Evolutionary conservation across 2,329 filamentous ascomycete species (phyloP).

Genomic region (Peltaster fructicola): DNA sequence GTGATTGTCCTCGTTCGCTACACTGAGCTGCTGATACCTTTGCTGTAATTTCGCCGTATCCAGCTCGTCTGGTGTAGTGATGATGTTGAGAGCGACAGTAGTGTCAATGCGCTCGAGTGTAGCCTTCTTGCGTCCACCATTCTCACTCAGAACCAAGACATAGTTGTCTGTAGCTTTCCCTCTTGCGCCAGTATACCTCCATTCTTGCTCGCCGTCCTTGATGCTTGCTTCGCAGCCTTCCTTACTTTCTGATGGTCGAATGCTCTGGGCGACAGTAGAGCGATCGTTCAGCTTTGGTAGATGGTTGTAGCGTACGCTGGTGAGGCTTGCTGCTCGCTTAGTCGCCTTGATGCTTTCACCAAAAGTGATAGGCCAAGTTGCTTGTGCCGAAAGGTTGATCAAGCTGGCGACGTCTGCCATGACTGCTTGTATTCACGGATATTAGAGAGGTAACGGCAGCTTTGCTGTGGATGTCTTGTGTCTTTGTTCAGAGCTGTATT

Average conservation of each 20-base stretch:
- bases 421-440: no score
- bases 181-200: slow-evolving; percentile 23
- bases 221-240: slow-evolving; percentile 5
- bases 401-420: no score
- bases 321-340: slow-evolving; percentile 5
- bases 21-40: slow-evolving; percentile 40
- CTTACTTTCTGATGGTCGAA: slow-evolving; percentile 1
- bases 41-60: slow-evolving; percentile 46
- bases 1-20: slow-evolving; percentile 10
- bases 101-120: slow-evolving; percentile 59
- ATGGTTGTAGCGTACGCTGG: slow-evolving; percentile 24
- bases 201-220: slow-evolving; percentile 15
- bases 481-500: no score
- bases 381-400: no score
- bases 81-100: slow-evolving; percentile 77
- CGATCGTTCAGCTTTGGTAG: slow-evolving; percentile 21
- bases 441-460: no score
- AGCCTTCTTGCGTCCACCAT: slow-evolving; percentile 11
- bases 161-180: slow-evolving; percentile 49
- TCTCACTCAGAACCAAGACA: slow-evolving; percentile 26
- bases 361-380: no score
- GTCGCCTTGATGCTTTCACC: no score
- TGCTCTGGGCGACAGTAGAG: slow-evolving; percentile 4
- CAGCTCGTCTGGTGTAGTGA: slow-evolving; percentile 46
- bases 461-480: no score